These are phyloP conservation scores for Fusarium verticillioides DNA, from an alignment of 2,329 filamentous ascomycete species.

Conservation along the genomic window DNA sequence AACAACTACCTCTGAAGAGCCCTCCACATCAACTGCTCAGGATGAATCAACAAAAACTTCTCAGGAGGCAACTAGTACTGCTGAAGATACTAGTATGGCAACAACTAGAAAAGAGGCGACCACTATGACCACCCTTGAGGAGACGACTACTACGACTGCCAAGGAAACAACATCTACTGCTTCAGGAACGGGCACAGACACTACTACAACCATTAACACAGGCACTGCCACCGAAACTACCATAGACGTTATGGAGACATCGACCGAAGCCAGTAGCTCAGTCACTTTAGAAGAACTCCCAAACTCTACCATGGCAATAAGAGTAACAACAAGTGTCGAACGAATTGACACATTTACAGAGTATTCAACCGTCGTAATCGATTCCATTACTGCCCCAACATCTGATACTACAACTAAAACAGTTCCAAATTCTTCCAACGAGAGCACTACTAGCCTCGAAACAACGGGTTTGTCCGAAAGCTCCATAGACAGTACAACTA, in stretches of 20 bases:
- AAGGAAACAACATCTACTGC: not conserved
- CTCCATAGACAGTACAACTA: not conserved
- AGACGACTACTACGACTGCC: not conserved
- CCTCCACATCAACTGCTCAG: not conserved
- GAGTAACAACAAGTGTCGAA: not conserved
- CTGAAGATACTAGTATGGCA: not conserved
- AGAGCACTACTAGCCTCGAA: not conserved
- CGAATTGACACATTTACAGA: not conserved
- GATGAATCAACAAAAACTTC: not conserved
- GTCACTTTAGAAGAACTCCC: not conserved
- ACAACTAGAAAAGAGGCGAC: not conserved
- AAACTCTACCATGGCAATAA: not conserved
- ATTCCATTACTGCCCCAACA: not conserved
- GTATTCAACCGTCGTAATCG: not conserved
- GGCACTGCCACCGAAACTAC: not conserved
- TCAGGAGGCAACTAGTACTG: not conserved
- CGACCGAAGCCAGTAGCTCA: not conserved
- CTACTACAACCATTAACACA: too few relatives aligned
- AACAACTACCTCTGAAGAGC: not conserved
- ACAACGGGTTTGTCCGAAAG: not conserved
- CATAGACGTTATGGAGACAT: not conserved
- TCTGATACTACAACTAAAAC: not conserved
- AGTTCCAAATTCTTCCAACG: not conserved
- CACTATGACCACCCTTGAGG: not conserved
- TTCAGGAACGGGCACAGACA: not conserved